Percentiles rank a stretch among this genome's conserved stretches.
These are phyloP conservation scores for Sugiyamaella valdiviana DNA, from an alignment of 805 yeast genomes.

Conservation along the genomic window DNA sequence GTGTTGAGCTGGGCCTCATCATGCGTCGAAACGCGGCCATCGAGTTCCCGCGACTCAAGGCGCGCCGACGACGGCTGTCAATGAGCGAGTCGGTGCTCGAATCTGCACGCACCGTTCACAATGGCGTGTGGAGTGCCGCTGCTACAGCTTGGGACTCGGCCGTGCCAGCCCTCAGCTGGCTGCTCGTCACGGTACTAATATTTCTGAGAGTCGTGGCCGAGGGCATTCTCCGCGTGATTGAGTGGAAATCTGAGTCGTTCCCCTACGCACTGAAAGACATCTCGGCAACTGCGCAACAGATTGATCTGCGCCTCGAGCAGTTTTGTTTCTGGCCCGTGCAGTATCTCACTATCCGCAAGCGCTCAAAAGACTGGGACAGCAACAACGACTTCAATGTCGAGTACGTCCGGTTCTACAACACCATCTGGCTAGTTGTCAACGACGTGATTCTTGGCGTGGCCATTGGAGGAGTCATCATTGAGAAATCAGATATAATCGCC, in stretches of 20 bases:
- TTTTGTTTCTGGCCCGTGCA: slow-evolving; percentile 75
- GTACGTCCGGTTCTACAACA: slow-evolving; percentile 67
- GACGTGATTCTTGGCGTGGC: slow-evolving; percentile 72
- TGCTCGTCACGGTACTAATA: slow-evolving; percentile 20
- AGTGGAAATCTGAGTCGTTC: slow-evolving; percentile 20
- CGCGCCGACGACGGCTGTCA: slow-evolving; percentile 22
- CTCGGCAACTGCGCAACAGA: slow-evolving; percentile 68
- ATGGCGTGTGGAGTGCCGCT: slow-evolving; percentile 8
- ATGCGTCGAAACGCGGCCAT: slow-evolving; percentile 23
- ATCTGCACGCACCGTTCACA: slow-evolving; percentile 15
- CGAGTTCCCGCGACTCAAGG: slow-evolving; percentile 22
- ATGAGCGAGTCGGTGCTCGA: slow-evolving; percentile 18
- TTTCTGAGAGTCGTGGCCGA: slow-evolving; percentile 28
- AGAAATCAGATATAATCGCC: slow-evolving; percentile 30
- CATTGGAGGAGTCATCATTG: slow-evolving; percentile 44
- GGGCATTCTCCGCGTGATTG: slow-evolving; percentile 27
- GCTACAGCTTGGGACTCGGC: slow-evolving; percentile 6
- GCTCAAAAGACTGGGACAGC: slow-evolving; percentile 36
- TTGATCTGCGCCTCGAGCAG: slow-evolving; percentile 72
- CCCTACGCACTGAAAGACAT: slow-evolving; percentile 30
- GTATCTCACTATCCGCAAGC: slow-evolving; percentile 48
- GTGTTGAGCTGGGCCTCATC: slow-evolving; percentile 29
- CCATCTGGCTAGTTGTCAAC: slow-evolving; percentile 79
- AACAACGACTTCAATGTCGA: slow-evolving; percentile 38
- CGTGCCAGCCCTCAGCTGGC: slow-evolving; percentile 15